These are phyloP conservation scores for Suillus brevipes DNA, from an alignment of 768 basidiomycete genomes.

Conservation along the genomic window DNA sequence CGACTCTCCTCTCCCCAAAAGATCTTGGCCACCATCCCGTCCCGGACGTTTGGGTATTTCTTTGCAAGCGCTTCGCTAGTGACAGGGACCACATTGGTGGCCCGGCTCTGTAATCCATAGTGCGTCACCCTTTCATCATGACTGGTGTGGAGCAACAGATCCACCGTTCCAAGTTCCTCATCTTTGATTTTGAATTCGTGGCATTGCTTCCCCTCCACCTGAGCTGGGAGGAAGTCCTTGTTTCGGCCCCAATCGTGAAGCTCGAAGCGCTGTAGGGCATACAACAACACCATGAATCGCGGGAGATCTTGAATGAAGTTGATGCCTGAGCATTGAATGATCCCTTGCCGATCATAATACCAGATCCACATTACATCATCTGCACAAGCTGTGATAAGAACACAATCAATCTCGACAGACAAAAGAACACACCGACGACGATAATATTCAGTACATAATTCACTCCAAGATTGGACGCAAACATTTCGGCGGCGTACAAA, in stretches of 20 bases:
- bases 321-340: conserved; percentile 1
- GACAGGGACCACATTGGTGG: too few relatives aligned
- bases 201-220: not conserved
- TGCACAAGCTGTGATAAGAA: not conserved
- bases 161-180: too few relatives aligned
- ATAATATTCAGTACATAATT: not conserved
- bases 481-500: not conserved
- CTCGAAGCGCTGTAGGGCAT: not conserved
- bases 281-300: conserved; percentile 6
- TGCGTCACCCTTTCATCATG: too few relatives aligned
- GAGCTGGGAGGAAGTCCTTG: not conserved
- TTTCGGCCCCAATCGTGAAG: conserved; percentile 1
- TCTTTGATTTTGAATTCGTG: too few relatives aligned
- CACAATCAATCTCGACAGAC: not conserved
- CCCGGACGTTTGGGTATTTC: too few relatives aligned
- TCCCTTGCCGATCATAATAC: conserved; percentile 4
- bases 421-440: not conserved
- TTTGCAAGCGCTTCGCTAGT: too few relatives aligned
- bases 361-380: not conserved
- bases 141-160: too few relatives aligned
- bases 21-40: too few relatives aligned
- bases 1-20: too few relatives aligned
- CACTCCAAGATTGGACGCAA: not conserved
- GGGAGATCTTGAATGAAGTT: conserved; percentile 9
- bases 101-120: too few relatives aligned